Conservation (phyloP, 768 basidiomycete species). For the Cyclocybe cylindracea region DNA sequence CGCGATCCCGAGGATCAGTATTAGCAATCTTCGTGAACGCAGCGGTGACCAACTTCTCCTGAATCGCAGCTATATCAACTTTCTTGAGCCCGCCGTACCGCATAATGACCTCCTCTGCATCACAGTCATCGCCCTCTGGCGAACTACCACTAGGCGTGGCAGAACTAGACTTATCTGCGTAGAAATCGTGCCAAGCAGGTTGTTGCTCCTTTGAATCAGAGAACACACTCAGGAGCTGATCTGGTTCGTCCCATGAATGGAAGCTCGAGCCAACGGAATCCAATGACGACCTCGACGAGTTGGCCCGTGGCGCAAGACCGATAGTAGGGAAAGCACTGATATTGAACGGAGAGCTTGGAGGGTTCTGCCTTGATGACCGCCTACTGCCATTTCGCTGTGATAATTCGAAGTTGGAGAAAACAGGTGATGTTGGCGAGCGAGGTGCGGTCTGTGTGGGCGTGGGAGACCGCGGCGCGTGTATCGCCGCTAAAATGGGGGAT, state of each 20-base stretch:
- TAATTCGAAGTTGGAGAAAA: slow-evolving; percentile 42
- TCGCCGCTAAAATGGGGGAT: slow-evolving; percentile 43
- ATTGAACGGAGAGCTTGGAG: slow-evolving; percentile 51
- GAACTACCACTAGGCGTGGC: slow-evolving; percentile 47
- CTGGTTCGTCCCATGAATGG: slow-evolving; percentile 76
- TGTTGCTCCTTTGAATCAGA: slow-evolving; percentile 48
- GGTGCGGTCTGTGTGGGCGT: slow-evolving; percentile 65
- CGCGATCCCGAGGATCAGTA: slow-evolving; percentile 60
- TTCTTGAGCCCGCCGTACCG: slow-evolving; percentile 70
- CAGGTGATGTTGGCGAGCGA: slow-evolving; percentile 56
- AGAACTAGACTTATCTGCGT: slow-evolving; percentile 47
- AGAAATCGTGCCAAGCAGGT: slow-evolving; percentile 64
- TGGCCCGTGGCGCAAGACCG: slow-evolving; percentile 69
- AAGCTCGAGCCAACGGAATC: slow-evolving; percentile 85
- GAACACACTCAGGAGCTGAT: slow-evolving; percentile 55
- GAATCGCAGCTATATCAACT: slow-evolving; percentile 69
- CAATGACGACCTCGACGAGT: slow-evolving; percentile 78
- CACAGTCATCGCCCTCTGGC: slow-evolving; percentile 53
- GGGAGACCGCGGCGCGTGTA: slow-evolving; percentile 51
- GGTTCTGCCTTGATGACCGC: slow-evolving; percentile 58
- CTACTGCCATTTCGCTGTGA: slow-evolving; percentile 39
- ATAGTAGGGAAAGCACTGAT: slow-evolving; percentile 55
- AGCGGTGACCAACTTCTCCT: slow-evolving; percentile 72
- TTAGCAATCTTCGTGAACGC: slow-evolving; percentile 57
- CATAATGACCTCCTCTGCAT: slow-evolving; percentile 67